Percentiles rank a stretch among this genome's conserved stretches.
Conservation (phyloP, 2,329 filamentous ascomycete species). For the Tolypocladium tropicale region DNA sequence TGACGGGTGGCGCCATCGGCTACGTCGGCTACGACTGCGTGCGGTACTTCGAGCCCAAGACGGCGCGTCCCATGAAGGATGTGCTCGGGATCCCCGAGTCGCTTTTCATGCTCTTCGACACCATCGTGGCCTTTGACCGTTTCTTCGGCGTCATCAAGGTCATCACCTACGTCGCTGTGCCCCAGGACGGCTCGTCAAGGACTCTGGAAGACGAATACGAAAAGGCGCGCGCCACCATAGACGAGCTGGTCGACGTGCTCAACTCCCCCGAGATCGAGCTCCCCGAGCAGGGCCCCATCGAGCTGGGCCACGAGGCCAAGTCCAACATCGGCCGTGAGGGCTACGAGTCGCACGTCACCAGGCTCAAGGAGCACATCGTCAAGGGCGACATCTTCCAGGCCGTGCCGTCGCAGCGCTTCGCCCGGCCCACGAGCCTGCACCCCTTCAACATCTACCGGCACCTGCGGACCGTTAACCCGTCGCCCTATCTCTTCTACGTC, state of each 20-base stretch:
- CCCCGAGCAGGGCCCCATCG: conserved; percentile 64
- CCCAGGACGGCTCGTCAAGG: conserved; percentile 30
- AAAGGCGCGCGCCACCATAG: conserved; percentile 53
- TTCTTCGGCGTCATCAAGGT: conserved; percentile 91
- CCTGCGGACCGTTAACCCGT: conserved; percentile 93
- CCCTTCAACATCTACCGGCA: conserved; percentile 98
- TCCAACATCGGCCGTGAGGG: conserved; percentile 86
- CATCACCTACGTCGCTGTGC: conserved; percentile 78
- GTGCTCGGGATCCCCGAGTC: conserved; percentile 83
- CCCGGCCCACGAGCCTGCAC: conserved; percentile 80
- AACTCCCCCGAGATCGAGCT: conserved; percentile 66
- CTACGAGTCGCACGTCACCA: conserved; percentile 82
- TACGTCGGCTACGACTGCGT: conserved; percentile 98
- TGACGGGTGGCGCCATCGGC: conserved; percentile 88
- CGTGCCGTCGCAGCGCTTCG: conserved; percentile 88
- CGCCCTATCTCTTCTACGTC: conserved; percentile 94
- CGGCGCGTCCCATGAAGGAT: conserved; percentile 80
- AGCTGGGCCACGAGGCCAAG: conserved; percentile 65
- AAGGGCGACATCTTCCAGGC: conserved; percentile 95
- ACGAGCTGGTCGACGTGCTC: conserved; percentile 59
- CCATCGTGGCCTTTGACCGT: conserved; percentile 86
- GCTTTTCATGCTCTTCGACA: conserved; percentile 94
- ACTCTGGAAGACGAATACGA: conserved; percentile 54
- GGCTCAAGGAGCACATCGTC: conserved; percentile 82
- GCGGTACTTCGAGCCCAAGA: conserved; percentile 95